Percentiles rank a stretch among this genome's conserved stretches.
phyloP scores from a whole-genome alignment of 2,329 filamentous ascomycete species.

The Aspergillus felis region DNA sequence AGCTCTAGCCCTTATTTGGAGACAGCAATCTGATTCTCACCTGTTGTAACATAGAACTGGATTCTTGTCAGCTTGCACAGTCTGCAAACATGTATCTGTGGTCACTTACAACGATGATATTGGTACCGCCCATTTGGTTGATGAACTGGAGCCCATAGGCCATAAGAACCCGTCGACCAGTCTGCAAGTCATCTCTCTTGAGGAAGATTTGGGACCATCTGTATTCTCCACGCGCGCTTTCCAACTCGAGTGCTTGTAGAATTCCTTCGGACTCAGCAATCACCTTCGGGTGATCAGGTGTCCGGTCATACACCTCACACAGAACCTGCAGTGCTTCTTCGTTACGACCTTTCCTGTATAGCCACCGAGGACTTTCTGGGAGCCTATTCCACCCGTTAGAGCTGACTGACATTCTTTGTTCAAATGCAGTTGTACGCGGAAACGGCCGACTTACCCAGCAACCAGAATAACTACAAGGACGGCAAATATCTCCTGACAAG shows the following conservation, averaged over 20 bases:
- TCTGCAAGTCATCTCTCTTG: slow-evolving; percentile 42
- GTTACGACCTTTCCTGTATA: slow-evolving; percentile 40
- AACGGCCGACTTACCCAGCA: slow-evolving; percentile 15
- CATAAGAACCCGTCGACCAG: slow-evolving; percentile 43
- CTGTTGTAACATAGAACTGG: slow-evolving; percentile 25
- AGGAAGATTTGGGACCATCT: slow-evolving; percentile 39
- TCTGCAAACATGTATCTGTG: not conserved
- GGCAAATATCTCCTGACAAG: slow-evolving; percentile 44
- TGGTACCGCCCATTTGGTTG: slow-evolving; percentile 50
- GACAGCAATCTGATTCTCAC: slow-evolving; percentile 8
- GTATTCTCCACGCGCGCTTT: slow-evolving; percentile 32
- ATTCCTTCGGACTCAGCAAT: slow-evolving; percentile 36
- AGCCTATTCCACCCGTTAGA: slow-evolving; percentile 20
- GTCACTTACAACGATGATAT: slow-evolving; percentile 41
- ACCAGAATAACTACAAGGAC: slow-evolving; percentile 40
- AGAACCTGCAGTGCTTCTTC: slow-evolving; percentile 28
- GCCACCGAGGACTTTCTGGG: slow-evolving; percentile 41
- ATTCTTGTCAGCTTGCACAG: slow-evolving; percentile 1
- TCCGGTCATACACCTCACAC: slow-evolving; percentile 25
- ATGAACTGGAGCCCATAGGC: slow-evolving; percentile 48
- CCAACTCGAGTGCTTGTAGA: slow-evolving; percentile 43
- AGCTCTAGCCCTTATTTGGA: not conserved
- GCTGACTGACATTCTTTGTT: slow-evolving; percentile 4
- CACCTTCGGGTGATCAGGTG: slow-evolving; percentile 19
- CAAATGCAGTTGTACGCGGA: not conserved